Percentiles rank a stretch among this genome's conserved stretches.
Conservation (phyloP, 495 filamentous ascomycete genomes). For the Choiromyces venosus region DNA sequence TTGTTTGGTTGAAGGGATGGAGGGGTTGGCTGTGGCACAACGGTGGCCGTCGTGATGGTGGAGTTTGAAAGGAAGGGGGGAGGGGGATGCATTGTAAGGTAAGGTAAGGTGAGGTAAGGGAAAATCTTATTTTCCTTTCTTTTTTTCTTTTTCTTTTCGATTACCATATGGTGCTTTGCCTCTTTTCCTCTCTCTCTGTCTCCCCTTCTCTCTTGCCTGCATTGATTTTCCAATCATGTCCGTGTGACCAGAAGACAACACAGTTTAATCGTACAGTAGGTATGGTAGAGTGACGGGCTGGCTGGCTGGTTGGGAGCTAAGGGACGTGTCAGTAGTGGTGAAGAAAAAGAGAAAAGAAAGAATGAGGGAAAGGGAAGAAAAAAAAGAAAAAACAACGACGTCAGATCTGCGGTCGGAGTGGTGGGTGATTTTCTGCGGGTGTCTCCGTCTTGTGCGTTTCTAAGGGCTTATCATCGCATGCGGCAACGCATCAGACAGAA, state of each 20-base stretch:
- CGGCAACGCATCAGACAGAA: neutral
- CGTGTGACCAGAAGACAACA: neutral
- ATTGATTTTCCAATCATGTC: neutral
- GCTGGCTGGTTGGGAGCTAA: neutral
- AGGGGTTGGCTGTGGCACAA: neutral
- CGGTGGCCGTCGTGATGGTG: no score
- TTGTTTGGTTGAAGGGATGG: neutral
- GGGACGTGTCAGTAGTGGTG: neutral
- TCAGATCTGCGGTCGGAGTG: neutral
- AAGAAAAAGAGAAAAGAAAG: neutral
- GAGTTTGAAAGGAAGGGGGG: neutral
- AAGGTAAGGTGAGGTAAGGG: neutral
- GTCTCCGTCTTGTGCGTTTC: constrained; percentile 1
- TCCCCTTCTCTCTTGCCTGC: neutral
- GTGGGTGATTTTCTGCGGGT: neutral
- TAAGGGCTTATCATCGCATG: neutral
- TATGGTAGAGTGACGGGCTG: neutral
- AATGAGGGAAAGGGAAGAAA: no score
- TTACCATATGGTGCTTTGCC: neutral
- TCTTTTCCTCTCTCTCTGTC: neutral
- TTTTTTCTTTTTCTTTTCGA: no score
- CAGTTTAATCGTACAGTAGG: neutral
- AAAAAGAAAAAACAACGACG: neutral
- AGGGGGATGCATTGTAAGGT: neutral
- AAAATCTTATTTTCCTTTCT: neutral